phyloP scores from a whole-genome alignment of 2,329 filamentous ascomycete genomes.

The Sclerotinia trifoliorum region DNA sequence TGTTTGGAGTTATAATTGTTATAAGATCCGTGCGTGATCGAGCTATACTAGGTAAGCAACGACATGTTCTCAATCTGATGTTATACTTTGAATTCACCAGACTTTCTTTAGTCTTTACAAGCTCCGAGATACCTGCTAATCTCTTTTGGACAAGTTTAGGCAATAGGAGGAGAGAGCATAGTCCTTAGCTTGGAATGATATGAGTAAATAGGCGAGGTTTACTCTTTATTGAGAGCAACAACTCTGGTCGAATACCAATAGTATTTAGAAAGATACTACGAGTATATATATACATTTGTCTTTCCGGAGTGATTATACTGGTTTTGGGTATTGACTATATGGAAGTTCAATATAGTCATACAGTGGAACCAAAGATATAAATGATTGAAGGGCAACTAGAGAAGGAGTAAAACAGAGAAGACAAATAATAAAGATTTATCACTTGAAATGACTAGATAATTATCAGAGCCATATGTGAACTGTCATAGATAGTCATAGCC shows the following conservation, averaged over 20 bases:
- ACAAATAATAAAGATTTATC: background rate
- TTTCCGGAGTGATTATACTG: background rate
- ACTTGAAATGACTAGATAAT: background rate
- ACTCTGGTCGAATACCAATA: background rate
- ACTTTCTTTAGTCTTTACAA: background rate
- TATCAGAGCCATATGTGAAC: background rate
- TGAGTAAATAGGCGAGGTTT: background rate
- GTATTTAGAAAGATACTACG: background rate
- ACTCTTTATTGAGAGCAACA: background rate
- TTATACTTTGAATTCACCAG: constrained; percentile 2
- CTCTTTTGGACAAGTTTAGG: background rate
- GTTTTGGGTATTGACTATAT: background rate
- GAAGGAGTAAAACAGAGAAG: background rate
- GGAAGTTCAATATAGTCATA: background rate
- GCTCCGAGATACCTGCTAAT: background rate
- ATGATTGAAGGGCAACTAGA: background rate
- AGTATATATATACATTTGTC: background rate
- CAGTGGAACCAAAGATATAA: background rate
- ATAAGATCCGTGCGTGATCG: constrained; percentile 1
- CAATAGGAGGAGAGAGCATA: background rate
- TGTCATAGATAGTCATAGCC: background rate
- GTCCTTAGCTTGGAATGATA: background rate
- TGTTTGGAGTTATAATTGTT: background rate
- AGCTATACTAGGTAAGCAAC: background rate
- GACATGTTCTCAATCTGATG: background rate